phyloP scores from a whole-genome alignment of 2,329 filamentous ascomycete genomes.

The Amphichorda felina region DNA sequence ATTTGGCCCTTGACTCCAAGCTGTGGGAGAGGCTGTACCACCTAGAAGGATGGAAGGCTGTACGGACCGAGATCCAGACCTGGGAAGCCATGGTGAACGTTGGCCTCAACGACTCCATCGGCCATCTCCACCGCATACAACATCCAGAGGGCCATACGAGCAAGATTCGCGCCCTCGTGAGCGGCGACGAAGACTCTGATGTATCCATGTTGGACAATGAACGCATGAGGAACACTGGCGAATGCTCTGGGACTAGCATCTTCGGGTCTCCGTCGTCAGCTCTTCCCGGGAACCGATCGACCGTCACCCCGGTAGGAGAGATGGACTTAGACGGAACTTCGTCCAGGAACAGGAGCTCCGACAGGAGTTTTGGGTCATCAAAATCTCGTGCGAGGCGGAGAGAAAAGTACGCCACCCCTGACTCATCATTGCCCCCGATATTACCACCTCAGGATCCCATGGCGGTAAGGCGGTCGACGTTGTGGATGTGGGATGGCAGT shows the following conservation, averaged over 20 bases:
- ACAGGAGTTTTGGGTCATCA: conserved; percentile 12
- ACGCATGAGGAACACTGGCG: conserved; percentile 10
- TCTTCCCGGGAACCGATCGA: conserved; percentile 15
- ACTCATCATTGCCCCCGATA: conserved; percentile 17
- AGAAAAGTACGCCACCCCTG: conserved; percentile 18
- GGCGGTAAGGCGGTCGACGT: conserved; percentile 27
- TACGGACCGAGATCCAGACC: conserved; percentile 49
- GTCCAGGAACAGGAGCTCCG: conserved; percentile 14
- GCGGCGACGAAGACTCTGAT: conserved; percentile 39
- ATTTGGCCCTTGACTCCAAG: conserved; percentile 67
- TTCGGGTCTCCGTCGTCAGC: conserved; percentile 21
- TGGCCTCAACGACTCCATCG: conserved; percentile 22
- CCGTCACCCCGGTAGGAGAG: conserved; percentile 13
- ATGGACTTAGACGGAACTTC: conserved; percentile 15
- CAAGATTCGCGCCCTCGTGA: conserved; percentile 42
- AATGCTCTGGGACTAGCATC: conserved; percentile 12
- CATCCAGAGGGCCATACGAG: conserved; percentile 37
- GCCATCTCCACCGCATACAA: conserved; percentile 29
- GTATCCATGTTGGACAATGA: conserved; percentile 32
- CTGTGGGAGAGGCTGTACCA: conserved; percentile 80
- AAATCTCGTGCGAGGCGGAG: conserved; percentile 23
- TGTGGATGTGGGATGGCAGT: conserved; percentile 37
- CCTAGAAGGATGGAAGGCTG: conserved; percentile 74
- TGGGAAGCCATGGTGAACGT: conserved; percentile 53
- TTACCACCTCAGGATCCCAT: conserved; percentile 14